Conservation (phyloP, 1,139 yeast genomes). For the Kodamaea plutei region DNA sequence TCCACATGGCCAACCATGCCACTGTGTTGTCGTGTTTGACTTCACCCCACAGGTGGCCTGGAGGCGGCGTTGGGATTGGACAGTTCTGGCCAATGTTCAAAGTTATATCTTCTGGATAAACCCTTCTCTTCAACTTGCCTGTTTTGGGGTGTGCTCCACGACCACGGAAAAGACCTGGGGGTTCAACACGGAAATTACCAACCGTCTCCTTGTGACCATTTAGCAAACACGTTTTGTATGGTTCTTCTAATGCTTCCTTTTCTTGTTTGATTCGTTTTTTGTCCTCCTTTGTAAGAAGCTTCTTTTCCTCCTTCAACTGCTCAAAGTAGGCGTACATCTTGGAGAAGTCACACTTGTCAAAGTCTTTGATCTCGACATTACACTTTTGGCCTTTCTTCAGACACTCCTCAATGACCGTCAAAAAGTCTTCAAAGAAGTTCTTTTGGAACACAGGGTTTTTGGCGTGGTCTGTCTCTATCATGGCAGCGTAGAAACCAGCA, state of each 20-base stretch:
- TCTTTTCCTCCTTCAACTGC: conserved; percentile 66
- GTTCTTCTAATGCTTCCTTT: conserved; percentile 73
- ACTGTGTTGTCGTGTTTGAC: conserved; percentile 85
- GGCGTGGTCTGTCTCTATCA: conserved; percentile 86
- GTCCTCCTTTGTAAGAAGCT: conserved; percentile 61
- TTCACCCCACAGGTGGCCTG: conserved; percentile 89
- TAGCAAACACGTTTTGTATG: conserved; percentile 71
- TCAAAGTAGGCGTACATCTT: conserved; percentile 75
- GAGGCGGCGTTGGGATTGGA: conserved; percentile 76
- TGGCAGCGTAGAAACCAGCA: conserved; percentile 90
- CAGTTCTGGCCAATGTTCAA: conserved; percentile 74
- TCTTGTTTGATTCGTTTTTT: conserved; percentile 71
- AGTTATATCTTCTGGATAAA: conserved; percentile 83
- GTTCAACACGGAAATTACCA: conserved; percentile 92
- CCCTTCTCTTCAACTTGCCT: conserved; percentile 80
- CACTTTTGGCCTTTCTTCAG: conserved; percentile 50
- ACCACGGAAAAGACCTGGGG: conserved; percentile 93
- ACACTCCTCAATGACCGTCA: conserved; percentile 57
- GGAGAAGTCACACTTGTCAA: conserved; percentile 72
- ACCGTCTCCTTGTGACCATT: conserved; percentile 91
- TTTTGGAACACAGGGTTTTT: conserved; percentile 79
- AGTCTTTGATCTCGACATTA: conserved; percentile 50
- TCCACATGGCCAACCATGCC: conserved; percentile 97
- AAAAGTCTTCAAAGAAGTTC: conserved; percentile 81
- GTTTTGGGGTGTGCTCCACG: conserved; percentile 97